Evolutionary conservation across 148 eudicot species (phyloP), one percentile per base, ranked within the genome.

Genomic region (Rhododendron vialii): DNA sequence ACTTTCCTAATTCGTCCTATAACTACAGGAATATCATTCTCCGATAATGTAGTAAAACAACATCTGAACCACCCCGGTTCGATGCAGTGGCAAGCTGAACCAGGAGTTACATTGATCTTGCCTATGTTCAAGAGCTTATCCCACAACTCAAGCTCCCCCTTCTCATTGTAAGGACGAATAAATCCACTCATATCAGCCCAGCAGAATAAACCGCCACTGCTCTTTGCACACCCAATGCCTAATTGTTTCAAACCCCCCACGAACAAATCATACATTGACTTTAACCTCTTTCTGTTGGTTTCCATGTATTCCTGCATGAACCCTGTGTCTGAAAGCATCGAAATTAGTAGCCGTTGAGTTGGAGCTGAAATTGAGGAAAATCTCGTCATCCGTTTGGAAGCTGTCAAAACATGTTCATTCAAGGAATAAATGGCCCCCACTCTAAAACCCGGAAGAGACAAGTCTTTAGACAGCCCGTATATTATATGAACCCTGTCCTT

Each of bases 111-210:
- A 85, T 95, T 94, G 75, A 95, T 87, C 89, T 98, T 98, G 10
- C 91, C 99, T 55, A 89, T 86, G 86, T 82, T 94, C 51, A 94
- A 88, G 75, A 94, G 93, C 90, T 94, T 95, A n/a, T 94, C 93
- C 98, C 98, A 98, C 30, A 98, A 86, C 84, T 95, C 98, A 67
- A 93, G 91, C 89, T 98, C 99, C 47, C 98, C 99, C 88, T 93
- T 94, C 87, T 95, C 98, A 78, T 91, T 93, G 83, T 84, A 90
- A 77, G 96, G 91, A 67, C 88, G 88, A 17, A 98, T 92, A 15
- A 91, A 86, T 77, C 91, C 83, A 88, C 98, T 98, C 94, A 98
- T 89, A 87, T 94, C 88, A 50, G 89, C 96, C 99, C 99, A 98
- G 67, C 98, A 95, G 82, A 89, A 98, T 6, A 95, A 93, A 8